Evolutionary conservation across 106 monocot genomes (phyloP), one percentile per base, ranked within the genome.

Genomic region (Posidonia australis): DNA sequence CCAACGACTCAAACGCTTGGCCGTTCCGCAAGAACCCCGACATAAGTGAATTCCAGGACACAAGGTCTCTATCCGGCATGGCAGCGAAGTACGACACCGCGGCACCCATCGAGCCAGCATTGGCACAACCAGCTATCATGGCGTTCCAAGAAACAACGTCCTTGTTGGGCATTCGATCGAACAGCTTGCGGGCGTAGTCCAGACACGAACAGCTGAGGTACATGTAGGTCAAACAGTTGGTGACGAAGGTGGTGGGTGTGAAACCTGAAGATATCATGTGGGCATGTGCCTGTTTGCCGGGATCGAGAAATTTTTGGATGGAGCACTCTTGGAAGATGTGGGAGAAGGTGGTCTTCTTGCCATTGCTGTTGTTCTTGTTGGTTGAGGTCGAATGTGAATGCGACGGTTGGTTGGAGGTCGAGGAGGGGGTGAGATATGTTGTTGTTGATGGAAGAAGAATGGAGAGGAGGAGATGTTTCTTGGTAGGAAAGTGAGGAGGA

Each of bases 181-280:
- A 70, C 51, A 70, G 12, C n/a, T 60, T 51, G 48, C 20, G 60
- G 30, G 61, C 70, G n/a, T 61, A 57, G 46, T 46, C 64, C n/a
- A 64, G 23, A 24, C 68, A 64, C 3, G 43, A 68, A 74, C 88
- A 85, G 9, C 54, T 57, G 7, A 82, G 20, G 73, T 92, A 85
- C 84, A 85, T 80, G 60, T 87, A 54, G 51, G 88, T 64, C 10
- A 92, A 66, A 24, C 92, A 92, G 65, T 92, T 92, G 54, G 75
- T 26, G 28, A 92, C 84, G 59, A 87, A 84, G 41, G 68, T 36
- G n/a, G 92, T 84, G 10, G 92, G 92, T 23, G 47, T 49, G 70
- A 92, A 92, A 18, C 92, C 84, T 1, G 74, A 77, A 21, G 58
- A 65, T 58, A 85, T 30, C 80, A 83, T 84, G 24, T 58, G 78